phyloP scores from a whole-genome alignment of 176 grass and related monocot genomes.

The Coix lacrymajobi region DNA sequence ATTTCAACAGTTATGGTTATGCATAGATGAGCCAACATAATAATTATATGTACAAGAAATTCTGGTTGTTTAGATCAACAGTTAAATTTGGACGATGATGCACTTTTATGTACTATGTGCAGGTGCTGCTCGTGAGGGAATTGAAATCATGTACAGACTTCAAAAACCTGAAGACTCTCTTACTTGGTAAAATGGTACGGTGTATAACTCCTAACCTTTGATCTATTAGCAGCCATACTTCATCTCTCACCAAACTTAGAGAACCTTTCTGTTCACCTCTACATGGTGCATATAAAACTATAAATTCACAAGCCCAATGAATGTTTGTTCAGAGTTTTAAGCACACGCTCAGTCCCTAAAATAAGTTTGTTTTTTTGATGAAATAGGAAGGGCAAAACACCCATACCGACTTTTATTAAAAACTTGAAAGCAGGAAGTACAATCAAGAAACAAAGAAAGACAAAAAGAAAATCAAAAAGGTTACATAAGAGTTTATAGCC shows the following conservation, averaged over 20 bases:
- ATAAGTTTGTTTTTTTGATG: background rate
- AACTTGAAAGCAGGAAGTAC: no score
- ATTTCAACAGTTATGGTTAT: background rate
- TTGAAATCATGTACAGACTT: background rate
- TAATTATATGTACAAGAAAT: background rate
- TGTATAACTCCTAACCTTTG: constrained; percentile 7
- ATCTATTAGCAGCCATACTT: constrained; percentile 22
- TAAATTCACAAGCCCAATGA: background rate
- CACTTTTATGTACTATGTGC: background rate
- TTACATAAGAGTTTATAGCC: no score
- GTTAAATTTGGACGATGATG: background rate
- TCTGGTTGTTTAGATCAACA: background rate
- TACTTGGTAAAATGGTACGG: constrained; percentile 27
- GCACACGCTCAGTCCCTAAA: background rate
- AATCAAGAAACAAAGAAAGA: no score
- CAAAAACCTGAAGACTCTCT: constrained; percentile 21
- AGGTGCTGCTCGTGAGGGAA: constrained; percentile 5
- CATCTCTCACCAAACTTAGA: constrained; percentile 11
- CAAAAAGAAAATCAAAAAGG: no score
- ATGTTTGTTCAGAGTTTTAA: constrained; percentile 3
- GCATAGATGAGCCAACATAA: background rate
- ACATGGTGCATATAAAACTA: constrained; percentile 10
- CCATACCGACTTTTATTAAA: no score
- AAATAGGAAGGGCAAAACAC: no score
- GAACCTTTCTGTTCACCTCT: constrained; percentile 22